Evolutionary conservation across 345 rosid genomes (phyloP), one percentile per base, ranked within the genome.

Genomic region (Arabidopsis suecica): DNA sequence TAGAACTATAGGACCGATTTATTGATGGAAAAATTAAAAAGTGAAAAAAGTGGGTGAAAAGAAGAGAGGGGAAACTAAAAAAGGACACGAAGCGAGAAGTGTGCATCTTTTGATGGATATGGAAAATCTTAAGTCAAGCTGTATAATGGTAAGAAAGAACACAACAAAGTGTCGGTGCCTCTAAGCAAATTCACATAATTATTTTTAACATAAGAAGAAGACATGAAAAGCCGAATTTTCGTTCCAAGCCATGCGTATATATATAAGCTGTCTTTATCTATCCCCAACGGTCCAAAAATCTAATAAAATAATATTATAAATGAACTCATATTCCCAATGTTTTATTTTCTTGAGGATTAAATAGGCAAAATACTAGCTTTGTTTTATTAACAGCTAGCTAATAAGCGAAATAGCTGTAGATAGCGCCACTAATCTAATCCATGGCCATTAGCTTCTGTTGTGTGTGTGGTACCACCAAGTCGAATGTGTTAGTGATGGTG

Each of bases 131-230:
- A 48, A 68, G 73, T 59, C 56, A 50, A 58, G 73, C 61, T 66
- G 73, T 20, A 20, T 49, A 66, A 48, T 22, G 62, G n/a, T 45
- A 50, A 59, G 50, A 68, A n/a, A 51, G 30, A 28, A 28, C 38
- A 38, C 33, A 67, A 20, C 45, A 20, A 48, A 18, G 74, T 75
- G 79, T 75, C 79, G 79, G 79, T 75, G 79, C 56, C 36, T 13
- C 20, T 6, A 60, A 32, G 1, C 68, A 59, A 22, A n/a, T 56
- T 74, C 71, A 44, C 6, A 42, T 54, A 12, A 20, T 54, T 37
- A 28, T 38, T 20, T 36, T 25, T 22, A 61, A 23, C 37, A 32
- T 51, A 73, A 61, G 9, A 50, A 40, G 20, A 63, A 20, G 22
- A 20, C 41, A 53, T 68, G 3, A 75, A 60, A 75, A 60, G 45